Conservation (phyloP, 257 asterid species). For the Lycium barbarum region DNA sequence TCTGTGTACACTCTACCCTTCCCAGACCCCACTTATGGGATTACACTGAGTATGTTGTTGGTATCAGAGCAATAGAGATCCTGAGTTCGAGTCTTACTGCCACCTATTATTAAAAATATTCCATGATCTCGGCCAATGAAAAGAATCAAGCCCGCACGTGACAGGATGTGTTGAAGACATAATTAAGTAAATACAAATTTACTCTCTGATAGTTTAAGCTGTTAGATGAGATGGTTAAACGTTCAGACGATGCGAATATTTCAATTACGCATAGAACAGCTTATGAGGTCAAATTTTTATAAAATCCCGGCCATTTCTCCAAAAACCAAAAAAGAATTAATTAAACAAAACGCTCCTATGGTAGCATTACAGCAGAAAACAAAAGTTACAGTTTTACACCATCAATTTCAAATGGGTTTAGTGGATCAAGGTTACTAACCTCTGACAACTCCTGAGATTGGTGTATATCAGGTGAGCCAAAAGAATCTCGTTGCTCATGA, state of each 20-base stretch:
- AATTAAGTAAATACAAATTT: not conserved
- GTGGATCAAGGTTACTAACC: constrained; percentile 26
- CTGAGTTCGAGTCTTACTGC: not conserved
- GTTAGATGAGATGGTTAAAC: not conserved
- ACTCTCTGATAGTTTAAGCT: not conserved
- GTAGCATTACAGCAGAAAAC: not conserved
- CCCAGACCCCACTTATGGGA: too few relatives aligned
- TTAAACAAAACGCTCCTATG: not conserved
- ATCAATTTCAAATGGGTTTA: not conserved
- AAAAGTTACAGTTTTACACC: not conserved
- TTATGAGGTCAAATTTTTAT: not conserved
- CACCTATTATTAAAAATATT: not conserved
- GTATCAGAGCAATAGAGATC: not conserved
- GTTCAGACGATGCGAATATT: not conserved
- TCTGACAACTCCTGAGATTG: constrained; percentile 13
- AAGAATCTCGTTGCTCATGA: not conserved
- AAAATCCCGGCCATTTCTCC: not conserved
- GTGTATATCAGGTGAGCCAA: constrained; percentile 16
- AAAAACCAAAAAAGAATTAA: not conserved
- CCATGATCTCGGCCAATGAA: not conserved
- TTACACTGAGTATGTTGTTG: too few relatives aligned
- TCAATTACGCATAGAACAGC: not conserved
- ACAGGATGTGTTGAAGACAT: not conserved
- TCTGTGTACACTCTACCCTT: too few relatives aligned
- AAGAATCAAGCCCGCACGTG: not conserved